These are phyloP conservation scores for Otatea glauca DNA, from an alignment of 176 grass and related monocot species.

Conservation along the genomic window DNA sequence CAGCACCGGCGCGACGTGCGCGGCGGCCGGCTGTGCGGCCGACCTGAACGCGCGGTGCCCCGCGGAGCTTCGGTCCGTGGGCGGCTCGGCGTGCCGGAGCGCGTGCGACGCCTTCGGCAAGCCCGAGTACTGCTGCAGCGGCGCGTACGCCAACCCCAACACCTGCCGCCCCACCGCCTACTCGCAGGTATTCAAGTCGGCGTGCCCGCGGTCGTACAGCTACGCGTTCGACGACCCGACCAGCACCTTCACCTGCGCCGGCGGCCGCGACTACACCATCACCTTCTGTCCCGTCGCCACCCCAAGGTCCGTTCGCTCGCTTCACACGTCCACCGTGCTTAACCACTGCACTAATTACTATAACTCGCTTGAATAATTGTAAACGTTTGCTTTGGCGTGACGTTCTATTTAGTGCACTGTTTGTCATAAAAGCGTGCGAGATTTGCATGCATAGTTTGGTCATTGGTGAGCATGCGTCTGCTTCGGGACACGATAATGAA, in stretches of 20 bases:
- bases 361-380: not conserved
- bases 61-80: constrained; percentile 60
- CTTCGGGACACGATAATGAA: constrained; percentile 21
- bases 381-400: constrained; percentile 30
- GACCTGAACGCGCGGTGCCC: constrained; percentile 88
- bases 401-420: constrained; percentile 14
- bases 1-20: constrained; percentile 43
- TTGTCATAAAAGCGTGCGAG: constrained; percentile 4
- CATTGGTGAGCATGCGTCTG: constrained; percentile 9
- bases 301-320: constrained; percentile 51
- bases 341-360: constrained; percentile 16
- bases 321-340: not conserved
- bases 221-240: constrained; percentile 94
- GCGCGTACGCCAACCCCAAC: constrained; percentile 70
- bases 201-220: constrained; percentile 97
- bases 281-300: constrained; percentile 86
- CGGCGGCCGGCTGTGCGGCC: constrained; percentile 65
- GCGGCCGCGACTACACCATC: constrained; percentile 77
- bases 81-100: constrained; percentile 81
- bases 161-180: constrained; percentile 77
- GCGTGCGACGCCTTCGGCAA: constrained; percentile 91
- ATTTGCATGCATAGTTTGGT: constrained; percentile 26
- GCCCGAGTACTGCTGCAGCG: constrained; percentile 97
- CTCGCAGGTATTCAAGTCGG: constrained; percentile 86
- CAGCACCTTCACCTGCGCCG: constrained; percentile 86